These are phyloP conservation scores for Turritis glabra DNA, from an alignment of 345 rosid genomes.

Conservation along the genomic window DNA sequence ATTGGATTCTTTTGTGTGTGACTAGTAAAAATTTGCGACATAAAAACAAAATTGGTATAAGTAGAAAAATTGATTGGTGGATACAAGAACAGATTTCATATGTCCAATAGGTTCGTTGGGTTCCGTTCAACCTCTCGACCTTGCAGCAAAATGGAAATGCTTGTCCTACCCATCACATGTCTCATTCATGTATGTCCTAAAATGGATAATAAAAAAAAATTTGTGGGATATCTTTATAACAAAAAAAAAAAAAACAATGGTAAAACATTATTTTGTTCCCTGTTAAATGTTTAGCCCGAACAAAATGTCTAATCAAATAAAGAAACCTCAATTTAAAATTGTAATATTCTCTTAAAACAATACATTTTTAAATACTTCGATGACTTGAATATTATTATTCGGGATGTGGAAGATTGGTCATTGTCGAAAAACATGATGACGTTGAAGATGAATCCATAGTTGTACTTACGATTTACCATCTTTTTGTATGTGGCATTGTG, in stretches of 20 bases:
- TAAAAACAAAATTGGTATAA: not conserved
- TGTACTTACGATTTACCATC: too few relatives aligned
- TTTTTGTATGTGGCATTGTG: too few relatives aligned
- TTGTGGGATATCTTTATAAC: not conserved
- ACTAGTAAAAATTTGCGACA: slow-evolving; percentile 16
- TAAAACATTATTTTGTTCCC: too few relatives aligned
- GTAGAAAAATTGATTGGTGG: slow-evolving; percentile 24
- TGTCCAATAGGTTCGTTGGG: slow-evolving; percentile 27
- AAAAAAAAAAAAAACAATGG: not conserved
- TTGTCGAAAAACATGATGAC: too few relatives aligned
- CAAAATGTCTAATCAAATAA: too few relatives aligned
- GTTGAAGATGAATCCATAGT: too few relatives aligned
- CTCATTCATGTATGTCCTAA: slow-evolving; percentile 28
- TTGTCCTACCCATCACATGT: slow-evolving; percentile 33
- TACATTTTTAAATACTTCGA: too few relatives aligned
- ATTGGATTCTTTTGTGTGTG: slow-evolving; percentile 5
- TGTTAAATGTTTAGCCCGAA: too few relatives aligned
- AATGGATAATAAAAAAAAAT: slow-evolving; percentile 5
- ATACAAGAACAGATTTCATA: slow-evolving; percentile 12
- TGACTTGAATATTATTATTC: too few relatives aligned
- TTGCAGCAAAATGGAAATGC: slow-evolving; percentile 16
- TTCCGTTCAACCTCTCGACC: slow-evolving; percentile 3
- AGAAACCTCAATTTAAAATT: too few relatives aligned
- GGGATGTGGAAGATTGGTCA: too few relatives aligned
- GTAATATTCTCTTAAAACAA: too few relatives aligned